These are phyloP conservation scores for Mentha longifolia DNA, from an alignment of 257 asterid genomes.

Conservation along the genomic window DNA sequence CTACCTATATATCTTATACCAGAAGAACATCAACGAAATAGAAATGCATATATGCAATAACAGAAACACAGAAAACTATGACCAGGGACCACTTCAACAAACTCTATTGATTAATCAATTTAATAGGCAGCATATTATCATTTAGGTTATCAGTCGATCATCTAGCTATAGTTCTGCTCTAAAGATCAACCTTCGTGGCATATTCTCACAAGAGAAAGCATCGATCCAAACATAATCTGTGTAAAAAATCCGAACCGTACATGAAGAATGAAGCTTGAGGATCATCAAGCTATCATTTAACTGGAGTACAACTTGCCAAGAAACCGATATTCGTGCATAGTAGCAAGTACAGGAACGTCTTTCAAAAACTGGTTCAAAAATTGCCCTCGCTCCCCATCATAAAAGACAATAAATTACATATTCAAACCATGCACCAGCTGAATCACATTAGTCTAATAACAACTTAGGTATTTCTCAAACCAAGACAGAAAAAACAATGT, in stretches of 20 bases:
- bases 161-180: slow-evolving; percentile 9
- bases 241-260: slow-evolving; percentile 2
- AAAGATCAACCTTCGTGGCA: slow-evolving; percentile 4
- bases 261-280: slow-evolving; percentile 10
- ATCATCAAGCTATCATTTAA: slow-evolving; percentile 23
- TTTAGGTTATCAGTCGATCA: background rate
- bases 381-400: slow-evolving; percentile 13
- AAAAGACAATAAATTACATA: slow-evolving; percentile 25
- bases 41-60: slow-evolving; percentile 11
- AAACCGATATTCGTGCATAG: slow-evolving; percentile 13
- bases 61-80: slow-evolving; percentile 7
- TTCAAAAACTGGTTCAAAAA: background rate
- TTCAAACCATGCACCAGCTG: slow-evolving; percentile 25
- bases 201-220: slow-evolving; percentile 20
- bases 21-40: slow-evolving; percentile 25
- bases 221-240: slow-evolving; percentile 9
- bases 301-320: background rate
- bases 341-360: background rate
- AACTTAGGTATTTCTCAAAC: background rate
- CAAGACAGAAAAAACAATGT: background rate
- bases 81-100: background rate
- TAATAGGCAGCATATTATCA: background rate
- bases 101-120: background rate
- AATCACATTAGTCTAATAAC: slow-evolving; percentile 16
- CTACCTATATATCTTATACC: slow-evolving; percentile 23